Evolutionary conservation across 176 grass and related monocot genomes (phyloP).

Genomic region (Triticum aestivum): IWGSC_CS_RefSeq_v2.1 NC_057799.1:566344088-566344587

Average conservation of each 20-base stretch:
- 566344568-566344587: background rate
- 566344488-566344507: background rate
- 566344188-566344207: too few relatives aligned
- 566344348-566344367: background rate
- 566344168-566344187: too few relatives aligned
- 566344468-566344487: background rate
- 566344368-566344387: background rate
- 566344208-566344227: background rate
- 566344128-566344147: background rate
- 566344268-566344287: background rate
- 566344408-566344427: background rate
- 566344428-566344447: background rate
- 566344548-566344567: background rate
- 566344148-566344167: too few relatives aligned
- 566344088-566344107: background rate
- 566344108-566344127: background rate
- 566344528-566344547: background rate
- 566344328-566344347: background rate
- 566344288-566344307: background rate
- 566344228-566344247: background rate
- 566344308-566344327: background rate
- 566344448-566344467: background rate
- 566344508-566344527: background rate
- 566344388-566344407: background rate
- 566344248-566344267: background rate